Conservation (phyloP, 1,284 basidiomycete genomes). For the Pyrrhoderma noxium region DNA sequence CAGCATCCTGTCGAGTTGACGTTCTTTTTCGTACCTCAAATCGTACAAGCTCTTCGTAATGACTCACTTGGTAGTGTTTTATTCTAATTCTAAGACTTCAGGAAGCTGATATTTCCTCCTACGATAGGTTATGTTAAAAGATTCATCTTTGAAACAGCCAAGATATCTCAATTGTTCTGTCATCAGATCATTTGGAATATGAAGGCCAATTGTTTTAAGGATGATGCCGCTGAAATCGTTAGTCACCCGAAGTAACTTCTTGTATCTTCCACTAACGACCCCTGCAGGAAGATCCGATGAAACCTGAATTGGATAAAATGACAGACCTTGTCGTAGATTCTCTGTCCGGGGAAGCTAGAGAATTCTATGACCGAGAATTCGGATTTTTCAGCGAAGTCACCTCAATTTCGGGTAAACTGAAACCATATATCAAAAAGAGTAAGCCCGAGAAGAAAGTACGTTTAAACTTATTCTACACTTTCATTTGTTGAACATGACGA, state of each 20-base stretch:
- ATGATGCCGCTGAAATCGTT: constrained; percentile 80
- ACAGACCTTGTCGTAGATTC: constrained; percentile 76
- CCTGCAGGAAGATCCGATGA: constrained; percentile 84
- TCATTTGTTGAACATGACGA: constrained; percentile 2
- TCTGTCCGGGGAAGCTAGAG: constrained; percentile 84
- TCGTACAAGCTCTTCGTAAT: constrained; percentile 90
- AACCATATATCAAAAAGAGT: constrained; percentile 92
- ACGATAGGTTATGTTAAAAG: constrained; percentile 81
- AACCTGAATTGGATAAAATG: constrained; percentile 88
- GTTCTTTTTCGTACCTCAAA: constrained; percentile 99
- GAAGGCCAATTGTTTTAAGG: constrained; percentile 97
- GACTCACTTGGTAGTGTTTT: constrained; percentile 69
- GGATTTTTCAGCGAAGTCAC: constrained; percentile 96
- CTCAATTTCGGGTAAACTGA: constrained; percentile 95
- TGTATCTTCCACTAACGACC: not conserved
- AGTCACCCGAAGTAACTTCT: constrained; percentile 26
- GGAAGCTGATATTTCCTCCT: constrained; percentile 1
- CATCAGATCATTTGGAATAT: constrained; percentile 99
- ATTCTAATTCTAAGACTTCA: not conserved
- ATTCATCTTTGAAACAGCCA: constrained; percentile 97
- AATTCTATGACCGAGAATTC: constrained; percentile 95
- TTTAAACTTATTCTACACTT: not conserved
- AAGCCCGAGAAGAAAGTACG: constrained; percentile 95
- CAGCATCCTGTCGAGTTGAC: constrained; percentile 92
- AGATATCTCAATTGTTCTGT: constrained; percentile 97